Evolutionary conservation across 495 filamentous ascomycete species (phyloP), one percentile per base, ranked within the genome.

Genomic region (Penicillium flavigenum): DNA sequence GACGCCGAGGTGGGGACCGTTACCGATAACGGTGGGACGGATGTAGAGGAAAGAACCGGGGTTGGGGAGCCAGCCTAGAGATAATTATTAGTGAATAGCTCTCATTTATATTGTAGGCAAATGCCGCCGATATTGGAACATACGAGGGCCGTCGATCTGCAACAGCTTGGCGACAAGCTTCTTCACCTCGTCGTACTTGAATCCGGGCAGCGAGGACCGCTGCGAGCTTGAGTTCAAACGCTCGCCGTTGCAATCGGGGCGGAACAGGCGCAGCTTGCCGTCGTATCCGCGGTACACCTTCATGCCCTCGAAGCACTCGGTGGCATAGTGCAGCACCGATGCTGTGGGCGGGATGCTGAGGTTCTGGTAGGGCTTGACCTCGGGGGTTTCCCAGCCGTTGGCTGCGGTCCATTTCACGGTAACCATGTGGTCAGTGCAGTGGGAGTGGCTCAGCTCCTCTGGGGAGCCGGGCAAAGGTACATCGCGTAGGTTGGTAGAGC

Each of bases 361-460:
- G 26, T 91, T 90, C 51, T 88, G 86, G 71, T 87, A 94, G 1
- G 92, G 90, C 62, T 83, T 83, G 43, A 97, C 76, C 58, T 90
- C 81, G 14, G 92, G 93, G 0, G 84, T 81, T 16, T 78, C 76
- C 92, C 92, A 97, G 61, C 92, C 92, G 16, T 68, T 68, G 38
- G 67, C 63, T 6, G 65, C 73, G 17, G 82, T 86, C 92, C 92
- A 96, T 32, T 73, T 70, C 46, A 77, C 86, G 38, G 86, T 89
- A 56, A 95, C 81, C 92, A 95, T 95, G 79, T 96, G 90, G 69
- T 96, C 92, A 47, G 90, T 93, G 77, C 86, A 90, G 68, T 88
- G 74, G 50, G 84, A 76, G 54, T 76, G 71, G 60, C 74, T 72
- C 64, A 72, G 49, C 52, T 79, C 72, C 63, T 82, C 79, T 0